Evolutionary conservation across 768 basidiomycete genomes (phyloP), one percentile per base, ranked within the genome.

Genomic region (Amanita subjunquillea): DNA sequence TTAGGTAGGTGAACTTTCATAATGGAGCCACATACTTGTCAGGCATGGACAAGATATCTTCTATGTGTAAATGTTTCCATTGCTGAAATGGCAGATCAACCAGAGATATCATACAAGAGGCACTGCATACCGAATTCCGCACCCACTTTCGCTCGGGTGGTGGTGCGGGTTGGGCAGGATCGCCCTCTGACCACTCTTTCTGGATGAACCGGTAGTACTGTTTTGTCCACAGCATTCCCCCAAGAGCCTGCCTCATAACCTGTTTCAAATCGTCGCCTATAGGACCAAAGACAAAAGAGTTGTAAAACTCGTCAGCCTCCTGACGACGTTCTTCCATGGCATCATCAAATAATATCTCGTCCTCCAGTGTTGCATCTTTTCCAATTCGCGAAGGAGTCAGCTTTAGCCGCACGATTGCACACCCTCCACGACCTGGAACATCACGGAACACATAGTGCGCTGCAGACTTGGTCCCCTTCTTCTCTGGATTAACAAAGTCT

Each of bases 171-270:
- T 99, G 96, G 9, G 87, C 86, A 3, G 92, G 85, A 70, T 99
- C 96, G 29, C 96, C 96, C 55, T 91, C 83, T 48, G 95, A 76
- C 96, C 96, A 99, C 55, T 95, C 88, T 62, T 88, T 87, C 67
- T 97, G 94, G 55, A 97, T 83, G 68, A 97, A 97, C 64, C 88
- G 78, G 71, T 98, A 99, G 67, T 83, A 91, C 63, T 98, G 96
- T 71, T 98, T 99, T 43, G 90, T 92, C 95, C 96, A 98, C 49
- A 99, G 70, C 96, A 99, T 98, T 9, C 96, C 96, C 20, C 83
- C 83, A 46, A 99, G 70, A 20, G 94, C 96, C 69, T 98, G 96
- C 56, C 96, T 76, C 91, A 91, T 96, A 58, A 99, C 87, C 66
- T 95, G 94, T 65, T 83, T 85, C 60, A 98, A 70, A 69, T 99